Base-by-base conservation (phyloP, 148 eudicot genomes). In the Vaccinium corymbosum region DNA sequence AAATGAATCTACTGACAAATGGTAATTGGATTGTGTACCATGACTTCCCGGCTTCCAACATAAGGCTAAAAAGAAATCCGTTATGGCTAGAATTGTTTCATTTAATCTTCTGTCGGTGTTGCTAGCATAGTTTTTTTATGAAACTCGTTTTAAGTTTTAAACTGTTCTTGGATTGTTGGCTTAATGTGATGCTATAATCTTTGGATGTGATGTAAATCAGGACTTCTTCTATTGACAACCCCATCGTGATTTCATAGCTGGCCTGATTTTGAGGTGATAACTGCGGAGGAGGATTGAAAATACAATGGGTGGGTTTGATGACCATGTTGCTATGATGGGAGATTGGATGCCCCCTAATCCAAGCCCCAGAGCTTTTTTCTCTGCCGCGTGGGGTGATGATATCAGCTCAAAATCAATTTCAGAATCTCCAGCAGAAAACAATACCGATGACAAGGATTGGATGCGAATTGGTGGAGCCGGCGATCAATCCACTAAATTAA, bases 321-420 rank as follows among this genome's bases (percentile, higher is more conserved):
- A 90, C 57, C 88, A 86, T 83, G 85, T 85, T 70, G 86, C 90
- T 78, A 66, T 84, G 12, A 83, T 88, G 46, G 93, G 88, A 70
- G 91, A 89, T 78, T 89, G 92, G 91, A 83, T 88, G 87, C 83
- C 90, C 35, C 90, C 89, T 22, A 90, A 88, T 80, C 91, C 90
- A 59, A 88, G 89, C 81, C 88, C 90, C 15, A 82, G 93, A 51
- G n/a, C 90, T 20, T 82, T 89, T 77, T 87, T 89, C 81, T 81
- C 91, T 6, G 80, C 90, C 48, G 46, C 87, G 76, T 80, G 83
- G 80, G 83, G 82, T 46, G 90, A 89, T 85, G 89, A 83, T 82
- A 73, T 76, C 77, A 80, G 66, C 72, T 79, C 85, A 76, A 85
- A 78, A 81, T 82, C 87, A 85, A 46, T 76, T 55, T 12, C 82